Percentiles rank a stretch among this genome's conserved stretches.
These are phyloP conservation scores for Bromus sterilis DNA, from an alignment of 176 grass and related monocot genomes.

Conservation along the genomic window DNA sequence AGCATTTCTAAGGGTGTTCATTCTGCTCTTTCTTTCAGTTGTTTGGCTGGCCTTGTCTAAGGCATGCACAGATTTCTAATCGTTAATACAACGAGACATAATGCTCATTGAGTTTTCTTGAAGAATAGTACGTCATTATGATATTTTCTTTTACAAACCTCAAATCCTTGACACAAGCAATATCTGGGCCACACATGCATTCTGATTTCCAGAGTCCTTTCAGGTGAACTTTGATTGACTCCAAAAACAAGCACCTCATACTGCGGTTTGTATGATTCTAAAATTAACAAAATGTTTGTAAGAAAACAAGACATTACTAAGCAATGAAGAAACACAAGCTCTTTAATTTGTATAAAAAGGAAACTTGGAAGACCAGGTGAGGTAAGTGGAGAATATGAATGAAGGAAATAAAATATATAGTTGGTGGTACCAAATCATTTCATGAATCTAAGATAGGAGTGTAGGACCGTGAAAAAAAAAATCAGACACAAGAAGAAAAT, in stretches of 20 bases:
- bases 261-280: conserved; percentile 18
- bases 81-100: background rate
- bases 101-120: background rate
- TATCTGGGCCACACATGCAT: conserved; percentile 54
- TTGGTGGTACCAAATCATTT: conserved; percentile 2
- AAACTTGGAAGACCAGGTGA: background rate
- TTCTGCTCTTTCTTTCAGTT: background rate
- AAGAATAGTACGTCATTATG: background rate
- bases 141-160: conserved; percentile 28
- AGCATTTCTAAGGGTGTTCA: background rate
- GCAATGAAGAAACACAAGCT: background rate
- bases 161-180: conserved; percentile 25
- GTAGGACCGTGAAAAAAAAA: background rate
- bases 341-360: background rate
- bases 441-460: background rate
- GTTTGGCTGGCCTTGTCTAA: background rate
- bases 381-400: background rate
- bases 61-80: background rate
- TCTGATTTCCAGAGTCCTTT: conserved; percentile 79
- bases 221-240: conserved; percentile 56
- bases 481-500: background rate
- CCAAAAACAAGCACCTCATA: conserved; percentile 50
- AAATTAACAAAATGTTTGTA: conserved; percentile 18
- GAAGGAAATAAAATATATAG: background rate
- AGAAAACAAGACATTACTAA: conserved; percentile 20